phyloP scores from a whole-genome alignment of 352 stramenopile genomes.

The Globisporangium nodosum region DNA sequence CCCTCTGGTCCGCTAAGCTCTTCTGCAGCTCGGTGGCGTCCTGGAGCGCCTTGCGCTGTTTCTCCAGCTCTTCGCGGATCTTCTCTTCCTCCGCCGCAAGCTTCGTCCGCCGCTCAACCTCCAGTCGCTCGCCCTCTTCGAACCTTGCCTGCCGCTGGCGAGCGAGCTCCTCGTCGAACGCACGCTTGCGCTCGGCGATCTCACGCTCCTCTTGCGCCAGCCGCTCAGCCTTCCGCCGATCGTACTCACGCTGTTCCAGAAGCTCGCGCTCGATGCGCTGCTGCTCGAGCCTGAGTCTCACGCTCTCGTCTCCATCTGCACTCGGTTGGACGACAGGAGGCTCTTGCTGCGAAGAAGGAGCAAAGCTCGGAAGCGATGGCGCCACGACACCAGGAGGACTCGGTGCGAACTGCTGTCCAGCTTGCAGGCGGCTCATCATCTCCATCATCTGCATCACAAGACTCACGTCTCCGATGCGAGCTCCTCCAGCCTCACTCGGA shows the following conservation, averaged over 20 bases:
- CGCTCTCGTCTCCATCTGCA: constrained; percentile 4
- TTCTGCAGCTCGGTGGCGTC: constrained; percentile 25
- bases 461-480: neutral
- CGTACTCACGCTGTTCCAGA: constrained; percentile 42
- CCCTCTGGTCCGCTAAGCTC: constrained; percentile 14
- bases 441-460: constrained; percentile 69
- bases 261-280: constrained; percentile 37
- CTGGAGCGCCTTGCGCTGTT: constrained; percentile 28
- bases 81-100: constrained; percentile 26
- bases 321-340: neutral
- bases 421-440: constrained; percentile 40
- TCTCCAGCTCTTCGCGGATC: constrained; percentile 25
- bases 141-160: constrained; percentile 24
- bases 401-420: neutral
- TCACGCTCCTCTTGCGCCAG: constrained; percentile 36
- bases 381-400: neutral
- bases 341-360: neutral
- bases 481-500: neutral
- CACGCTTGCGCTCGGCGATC: constrained; percentile 23
- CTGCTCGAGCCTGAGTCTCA: constrained; percentile 26
- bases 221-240: constrained; percentile 28
- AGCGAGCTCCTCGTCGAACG: constrained; percentile 43
- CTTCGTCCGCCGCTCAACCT: constrained; percentile 19
- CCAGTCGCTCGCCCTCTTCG: constrained; percentile 31
- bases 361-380: neutral